A percentile compares a stretch with the other conserved stretches of the same genome.
phyloP scores from a whole-genome alignment of 441 rosid genomes.

The Populus hybrid region DNA sequence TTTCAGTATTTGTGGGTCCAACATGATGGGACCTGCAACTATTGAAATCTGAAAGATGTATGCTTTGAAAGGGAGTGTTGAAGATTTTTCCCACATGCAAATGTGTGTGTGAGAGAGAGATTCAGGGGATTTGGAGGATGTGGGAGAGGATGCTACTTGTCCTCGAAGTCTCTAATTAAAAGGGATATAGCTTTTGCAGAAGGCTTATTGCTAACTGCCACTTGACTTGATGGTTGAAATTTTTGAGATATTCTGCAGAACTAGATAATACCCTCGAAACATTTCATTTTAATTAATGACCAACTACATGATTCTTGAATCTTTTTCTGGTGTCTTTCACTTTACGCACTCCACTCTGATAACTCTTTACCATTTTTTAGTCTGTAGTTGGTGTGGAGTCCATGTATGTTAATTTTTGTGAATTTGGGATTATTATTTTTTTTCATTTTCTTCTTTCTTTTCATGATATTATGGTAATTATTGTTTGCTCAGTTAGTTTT shows the following conservation, averaged over 20 bases:
- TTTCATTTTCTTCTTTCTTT: neutral
- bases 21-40: neutral
- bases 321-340: neutral
- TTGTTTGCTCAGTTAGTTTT: neutral
- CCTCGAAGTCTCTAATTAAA: neutral
- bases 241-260: neutral
- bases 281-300: neutral
- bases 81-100: neutral
- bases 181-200: neutral
- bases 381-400: neutral
- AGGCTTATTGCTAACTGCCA: conserved; percentile 4
- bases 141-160: conserved; percentile 2
- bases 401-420: neutral
- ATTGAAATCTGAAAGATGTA: neutral
- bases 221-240: neutral
- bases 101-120: neutral
- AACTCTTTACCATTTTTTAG: neutral
- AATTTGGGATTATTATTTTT: neutral
- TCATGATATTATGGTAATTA: neutral
- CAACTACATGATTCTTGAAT: conserved; percentile 1
- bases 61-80: neutral
- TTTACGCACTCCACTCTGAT: neutral
- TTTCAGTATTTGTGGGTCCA: neutral
- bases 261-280: neutral
- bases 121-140: neutral